Evolutionary conservation across 1,139 yeast genomes (phyloP).

Genomic region (Candida tetrigidarum): DNA sequence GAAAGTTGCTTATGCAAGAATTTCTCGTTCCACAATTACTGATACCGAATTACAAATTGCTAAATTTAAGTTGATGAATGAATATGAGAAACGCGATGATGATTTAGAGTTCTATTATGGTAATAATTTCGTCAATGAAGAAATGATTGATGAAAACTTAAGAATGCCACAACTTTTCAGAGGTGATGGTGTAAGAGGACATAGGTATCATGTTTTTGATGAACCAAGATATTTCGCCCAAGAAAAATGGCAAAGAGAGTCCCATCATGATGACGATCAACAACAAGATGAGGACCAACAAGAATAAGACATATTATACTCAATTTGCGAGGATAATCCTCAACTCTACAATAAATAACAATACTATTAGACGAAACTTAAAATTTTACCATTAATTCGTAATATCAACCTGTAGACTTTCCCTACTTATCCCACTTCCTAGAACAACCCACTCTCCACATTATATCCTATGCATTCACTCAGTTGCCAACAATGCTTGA

Average conservation of each 20-base stretch:
- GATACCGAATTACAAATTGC: conserved; percentile 97
- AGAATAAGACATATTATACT: too few species aligned
- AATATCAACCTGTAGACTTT: too few species aligned
- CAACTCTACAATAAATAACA: too few species aligned
- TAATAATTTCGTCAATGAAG: conserved; percentile 58
- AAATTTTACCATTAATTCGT: too few species aligned
- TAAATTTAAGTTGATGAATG: conserved; percentile 70
- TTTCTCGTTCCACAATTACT: conserved; percentile 90
- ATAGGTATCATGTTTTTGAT: conserved; percentile 90
- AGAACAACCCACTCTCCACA: too few species aligned
- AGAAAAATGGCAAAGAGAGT: conserved; percentile 14
- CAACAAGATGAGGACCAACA: too few species aligned
- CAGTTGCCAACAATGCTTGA: conserved; percentile 17
- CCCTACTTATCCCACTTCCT: too few species aligned
- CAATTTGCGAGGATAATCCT: too few species aligned
- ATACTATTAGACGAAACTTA: too few species aligned
- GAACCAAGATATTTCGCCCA: conserved; percentile 78
- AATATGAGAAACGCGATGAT: conserved; percentile 39
- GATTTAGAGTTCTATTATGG: conserved; percentile 56
- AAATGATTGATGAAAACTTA: conserved; percentile 59
- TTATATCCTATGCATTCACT: too few species aligned
- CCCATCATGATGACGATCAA: too few species aligned
- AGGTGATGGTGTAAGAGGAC: conserved; percentile 97
- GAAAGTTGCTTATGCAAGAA: conserved; percentile 93
- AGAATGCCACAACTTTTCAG: conserved; percentile 82